Base-by-base conservation (phyloP, 805 yeast species). In the Metschnikowia noctiluminum region DNA sequence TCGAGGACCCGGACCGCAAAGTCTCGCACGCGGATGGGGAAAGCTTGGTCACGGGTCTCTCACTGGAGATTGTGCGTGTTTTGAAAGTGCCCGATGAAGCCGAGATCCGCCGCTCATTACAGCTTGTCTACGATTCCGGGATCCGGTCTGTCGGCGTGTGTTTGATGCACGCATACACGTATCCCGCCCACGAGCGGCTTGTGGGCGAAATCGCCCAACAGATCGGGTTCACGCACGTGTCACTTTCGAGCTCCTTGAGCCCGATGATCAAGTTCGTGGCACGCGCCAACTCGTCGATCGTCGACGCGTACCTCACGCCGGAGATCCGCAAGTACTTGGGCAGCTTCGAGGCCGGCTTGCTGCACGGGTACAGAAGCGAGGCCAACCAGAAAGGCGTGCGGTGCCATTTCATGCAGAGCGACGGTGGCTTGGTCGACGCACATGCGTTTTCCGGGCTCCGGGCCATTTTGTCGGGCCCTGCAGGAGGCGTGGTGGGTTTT, bases 401-500 rank as follows among this genome's bases (percentile, higher is more conserved):
- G 52, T 79, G 88, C 50, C 84, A 86, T 56, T 92, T 92, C 66
- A 92, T 92, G 98, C 96, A 92, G 67, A 87, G 96, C 11, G 96
- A 92, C 64, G 98, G 98, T 49, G 98, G 98, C 2, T 76, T 92
- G 50, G 90, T 91, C 21, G 89, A 89, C 48, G 90, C 94, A 60
- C 73, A 81, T 21, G 77, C 80, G 42, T 92, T 92, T 63, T 85
- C 96, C 0, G 98, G 98, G 1, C 71, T 92, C 35, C 78, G 82
- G 57, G 96, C 98, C 3, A 87, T 92, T 42, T 68, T 92, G 34
- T 89, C 97, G 1, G 98, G 98, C 2, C 98, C 98, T 2, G 98
- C 98, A 9, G 98, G 98, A 35, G 98, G 98, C 43, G 96, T 92
- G 50, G 97, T 92, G 32, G 98, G 98, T 0, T 88, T 82, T 58